Evolutionary conservation across 306 rosid species (phyloP).

Genomic region (Myrica gale): DNA sequence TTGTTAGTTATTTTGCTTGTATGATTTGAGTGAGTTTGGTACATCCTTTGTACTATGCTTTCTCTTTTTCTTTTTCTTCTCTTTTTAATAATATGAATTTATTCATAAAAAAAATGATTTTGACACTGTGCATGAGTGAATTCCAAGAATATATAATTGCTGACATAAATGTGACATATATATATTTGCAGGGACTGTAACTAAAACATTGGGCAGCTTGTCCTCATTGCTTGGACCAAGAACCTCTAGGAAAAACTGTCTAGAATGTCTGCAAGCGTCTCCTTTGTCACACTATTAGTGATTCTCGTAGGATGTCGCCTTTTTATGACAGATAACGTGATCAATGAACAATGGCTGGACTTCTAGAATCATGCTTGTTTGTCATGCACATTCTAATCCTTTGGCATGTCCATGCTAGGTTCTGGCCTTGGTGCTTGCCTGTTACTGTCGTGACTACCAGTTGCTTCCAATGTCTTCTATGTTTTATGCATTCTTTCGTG

Average conservation of each 20-base stretch:
- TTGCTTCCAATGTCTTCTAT: constrained; percentile 5
- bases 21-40: too few relatives aligned
- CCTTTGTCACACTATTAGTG: background rate
- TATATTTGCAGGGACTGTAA: background rate
- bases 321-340: background rate
- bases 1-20: too few relatives aligned
- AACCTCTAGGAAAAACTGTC: background rate
- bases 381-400: background rate
- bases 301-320: background rate
- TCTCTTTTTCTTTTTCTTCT: too few relatives aligned
- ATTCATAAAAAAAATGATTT: background rate
- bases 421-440: constrained; percentile 1
- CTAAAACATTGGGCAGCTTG: background rate
- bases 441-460: background rate
- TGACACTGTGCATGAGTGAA: background rate
- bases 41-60: too few relatives aligned
- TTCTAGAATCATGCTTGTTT: background rate
- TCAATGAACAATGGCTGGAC: too few relatives aligned
- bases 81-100: too few relatives aligned
- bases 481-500: constrained; percentile 1
- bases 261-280: background rate
- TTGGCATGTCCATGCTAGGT: background rate
- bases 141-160: background rate
- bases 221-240: background rate
- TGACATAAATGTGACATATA: background rate